Evolutionary conservation across 495 filamentous ascomycete genomes (phyloP), one percentile per base, ranked within the genome.

Genomic region (Penicillium parvum): DNA sequence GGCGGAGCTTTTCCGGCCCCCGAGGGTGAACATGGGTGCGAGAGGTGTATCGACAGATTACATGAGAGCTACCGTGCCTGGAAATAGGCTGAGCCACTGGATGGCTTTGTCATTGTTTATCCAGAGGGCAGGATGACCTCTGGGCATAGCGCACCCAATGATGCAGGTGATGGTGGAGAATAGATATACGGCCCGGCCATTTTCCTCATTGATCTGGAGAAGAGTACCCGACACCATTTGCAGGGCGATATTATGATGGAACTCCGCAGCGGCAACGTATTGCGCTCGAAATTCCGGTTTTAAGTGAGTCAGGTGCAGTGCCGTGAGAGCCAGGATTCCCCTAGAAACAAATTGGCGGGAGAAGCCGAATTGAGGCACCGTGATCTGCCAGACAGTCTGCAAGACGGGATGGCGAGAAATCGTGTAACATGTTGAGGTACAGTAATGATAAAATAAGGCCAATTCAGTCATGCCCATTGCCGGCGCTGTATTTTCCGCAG

Each of bases 251-350:
- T 68, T 53, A 37, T 75, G 69, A 9, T 75, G 57, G 14, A 58
- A 26, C 35, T 68, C 60, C 1, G 65, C 69, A 34, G 60, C 55
- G 5, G 60, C 50, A 4, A 63, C 48, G 48, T 73, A 75, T 8
- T 45, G 30, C 7, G 28, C 50, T 6, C 39, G 55, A n/a, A 47
- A 49, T 9, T 68, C 60, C 0, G n/a, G n/a, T n/a, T n/a, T n/a
- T n/a, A n/a, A 14, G 12, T 38, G 36, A 7, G 71, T 68, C 2
- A 74, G 45, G 45, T 75, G 72, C 12, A 75, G 53, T 11, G 69
- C 66, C n/a, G 65, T 65, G 14, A 74, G 41, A 16, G 64, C 63
- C 25, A 76, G 58, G 9, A 76, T 64, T 20, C 64, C 58, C 8
- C 67, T 65, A 52, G 74, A 64, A 17, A 74, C 58, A 49, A 69